Conservation (phyloP, 1,284 basidiomycete species). For the Pseudozyma hubeiensis region DNA sequence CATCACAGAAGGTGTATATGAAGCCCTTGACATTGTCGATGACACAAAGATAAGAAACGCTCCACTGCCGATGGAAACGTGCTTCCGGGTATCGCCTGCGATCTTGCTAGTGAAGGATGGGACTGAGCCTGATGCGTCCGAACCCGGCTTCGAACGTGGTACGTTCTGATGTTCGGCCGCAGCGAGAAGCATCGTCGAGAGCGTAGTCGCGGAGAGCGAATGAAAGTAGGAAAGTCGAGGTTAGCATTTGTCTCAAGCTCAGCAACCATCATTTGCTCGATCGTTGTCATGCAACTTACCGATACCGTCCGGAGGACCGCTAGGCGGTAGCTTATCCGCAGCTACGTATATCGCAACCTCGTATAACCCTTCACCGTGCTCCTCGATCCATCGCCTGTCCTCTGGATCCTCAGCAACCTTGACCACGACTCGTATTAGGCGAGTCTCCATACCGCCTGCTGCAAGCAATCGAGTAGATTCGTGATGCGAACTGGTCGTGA, state of each 20-base stretch:
- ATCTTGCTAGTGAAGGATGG: conserved; percentile 27
- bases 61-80: too few species aligned
- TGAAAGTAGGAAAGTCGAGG: not conserved
- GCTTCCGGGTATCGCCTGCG: too few species aligned
- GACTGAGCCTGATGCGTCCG: conserved; percentile 31
- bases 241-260: not conserved
- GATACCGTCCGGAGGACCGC: conserved; percentile 47
- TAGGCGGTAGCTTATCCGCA: conserved; percentile 32
- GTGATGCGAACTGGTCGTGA: conserved; percentile 19
- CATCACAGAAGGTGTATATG: too few species aligned
- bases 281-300: conserved; percentile 23
- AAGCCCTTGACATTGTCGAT: too few species aligned
- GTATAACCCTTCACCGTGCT: conserved; percentile 49
- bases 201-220: not conserved
- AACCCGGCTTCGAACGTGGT: conserved; percentile 33
- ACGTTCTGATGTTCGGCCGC: conserved; percentile 12
- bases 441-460: not conserved
- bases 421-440: conserved; percentile 28
- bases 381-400: conserved; percentile 41
- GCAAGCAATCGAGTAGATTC: not conserved
- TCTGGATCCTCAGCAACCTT: conserved; percentile 48
- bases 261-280: not conserved
- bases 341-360: conserved; percentile 53
- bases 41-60: too few species aligned
- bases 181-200: not conserved